These are phyloP conservation scores for Lasiosphaeria hispida DNA, from an alignment of 495 filamentous ascomycete species.

Conservation along the genomic window DNA sequence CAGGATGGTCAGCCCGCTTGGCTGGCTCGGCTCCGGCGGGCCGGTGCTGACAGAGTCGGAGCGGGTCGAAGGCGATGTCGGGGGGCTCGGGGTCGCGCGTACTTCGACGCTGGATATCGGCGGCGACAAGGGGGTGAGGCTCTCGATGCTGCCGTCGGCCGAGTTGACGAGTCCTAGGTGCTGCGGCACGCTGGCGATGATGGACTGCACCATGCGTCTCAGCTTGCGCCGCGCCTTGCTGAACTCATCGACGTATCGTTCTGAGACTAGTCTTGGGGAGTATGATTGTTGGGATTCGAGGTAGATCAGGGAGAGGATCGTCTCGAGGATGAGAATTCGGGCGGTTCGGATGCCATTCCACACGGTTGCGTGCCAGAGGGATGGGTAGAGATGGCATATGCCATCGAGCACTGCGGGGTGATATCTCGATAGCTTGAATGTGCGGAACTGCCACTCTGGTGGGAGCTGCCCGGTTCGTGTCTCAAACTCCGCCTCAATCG, in stretches of 20 bases:
- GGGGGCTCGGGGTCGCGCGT: constrained; percentile 25
- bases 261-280: constrained; percentile 9
- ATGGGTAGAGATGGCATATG: constrained; percentile 54
- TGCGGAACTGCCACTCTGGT: constrained; percentile 32
- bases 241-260: constrained; percentile 24
- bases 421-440: constrained; percentile 31
- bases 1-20: constrained; percentile 31
- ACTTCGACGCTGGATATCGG: constrained; percentile 36
- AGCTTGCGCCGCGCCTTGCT: constrained; percentile 33
- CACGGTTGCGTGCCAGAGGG: constrained; percentile 49
- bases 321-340: constrained; percentile 57
- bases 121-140: constrained; percentile 12
- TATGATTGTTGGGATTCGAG: constrained; percentile 15
- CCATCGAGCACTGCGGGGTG: constrained; percentile 45
- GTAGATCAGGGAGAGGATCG: constrained; percentile 41
- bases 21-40: constrained; percentile 4
- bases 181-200: constrained; percentile 49
- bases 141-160: constrained; percentile 23
- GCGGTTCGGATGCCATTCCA: constrained; percentile 58
- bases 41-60: constrained; percentile 26
- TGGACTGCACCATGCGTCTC: constrained; percentile 37
- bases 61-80: constrained; percentile 26
- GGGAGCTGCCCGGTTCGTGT: constrained; percentile 44
- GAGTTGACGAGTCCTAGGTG: constrained; percentile 37
- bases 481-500: constrained; percentile 52